Conservation (phyloP, 2,329 filamentous ascomycete species). For the Fusarium newnesense region DNA sequence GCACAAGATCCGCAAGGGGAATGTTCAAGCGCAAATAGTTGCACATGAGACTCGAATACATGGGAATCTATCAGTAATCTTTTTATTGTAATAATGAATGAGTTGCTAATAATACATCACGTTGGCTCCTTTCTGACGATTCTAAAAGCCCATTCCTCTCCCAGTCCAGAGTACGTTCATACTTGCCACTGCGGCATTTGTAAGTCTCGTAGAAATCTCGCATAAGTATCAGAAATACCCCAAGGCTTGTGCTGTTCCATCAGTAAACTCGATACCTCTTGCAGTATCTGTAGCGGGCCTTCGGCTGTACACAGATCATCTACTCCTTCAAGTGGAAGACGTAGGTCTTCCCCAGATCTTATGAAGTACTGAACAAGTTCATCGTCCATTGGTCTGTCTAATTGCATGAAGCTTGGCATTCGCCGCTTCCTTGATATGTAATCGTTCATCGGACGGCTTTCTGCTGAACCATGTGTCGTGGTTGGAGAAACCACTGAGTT, state of each 20-base stretch:
- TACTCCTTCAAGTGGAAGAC: neutral
- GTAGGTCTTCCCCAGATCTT: neutral
- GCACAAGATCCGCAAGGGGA: no score
- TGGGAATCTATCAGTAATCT: rapidly evolving
- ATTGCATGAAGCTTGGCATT: neutral
- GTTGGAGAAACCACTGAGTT: neutral
- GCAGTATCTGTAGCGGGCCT: neutral
- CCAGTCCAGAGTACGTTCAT: rapidly evolving
- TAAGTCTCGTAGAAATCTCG: neutral
- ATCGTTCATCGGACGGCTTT: neutral
- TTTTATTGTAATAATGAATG: no score
- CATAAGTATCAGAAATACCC: neutral
- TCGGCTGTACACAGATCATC: neutral
- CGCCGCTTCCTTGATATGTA: rapidly evolving
- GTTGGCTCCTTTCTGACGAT: rapidly evolving
- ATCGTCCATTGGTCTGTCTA: neutral
- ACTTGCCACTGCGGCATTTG: neutral
- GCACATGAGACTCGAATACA: neutral
- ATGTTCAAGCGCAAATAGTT: no score
- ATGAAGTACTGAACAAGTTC: neutral
- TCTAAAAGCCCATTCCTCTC: rapidly evolving
- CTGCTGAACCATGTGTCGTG: rapidly evolving
- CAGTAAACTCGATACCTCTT: neutral
- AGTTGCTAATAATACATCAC: neutral
- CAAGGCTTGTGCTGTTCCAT: neutral